Evolutionary conservation across 352 stramenopile species (phyloP).

Genomic region (Blastocystis sp.): DNA sequence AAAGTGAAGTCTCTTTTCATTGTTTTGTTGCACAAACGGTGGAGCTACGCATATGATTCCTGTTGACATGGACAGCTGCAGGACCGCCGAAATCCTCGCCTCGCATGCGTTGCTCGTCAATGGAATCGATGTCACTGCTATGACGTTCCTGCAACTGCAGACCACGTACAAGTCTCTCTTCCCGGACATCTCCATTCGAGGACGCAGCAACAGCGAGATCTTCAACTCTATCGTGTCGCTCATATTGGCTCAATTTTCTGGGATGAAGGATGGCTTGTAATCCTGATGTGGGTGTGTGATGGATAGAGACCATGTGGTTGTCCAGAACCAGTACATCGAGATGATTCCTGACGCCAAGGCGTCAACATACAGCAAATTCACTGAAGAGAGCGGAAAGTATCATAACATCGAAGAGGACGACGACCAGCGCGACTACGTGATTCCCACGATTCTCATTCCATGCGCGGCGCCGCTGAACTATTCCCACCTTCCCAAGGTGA

Average conservation of each 20-base stretch:
- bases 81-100: background rate
- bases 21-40: background rate
- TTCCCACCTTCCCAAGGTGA: background rate
- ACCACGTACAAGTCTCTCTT: background rate
- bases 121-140: conserved; percentile 19
- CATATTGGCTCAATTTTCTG: background rate
- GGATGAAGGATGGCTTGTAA: background rate
- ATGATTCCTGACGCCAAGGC: background rate
- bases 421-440: background rate
- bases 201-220: background rate
- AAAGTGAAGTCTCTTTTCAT: conserved; percentile 19
- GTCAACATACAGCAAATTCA: background rate
- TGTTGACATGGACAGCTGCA: background rate
- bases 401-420: background rate
- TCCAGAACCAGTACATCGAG: background rate
- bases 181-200: background rate
- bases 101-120: conserved; percentile 16
- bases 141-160: background rate
- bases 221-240: background rate
- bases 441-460: background rate
- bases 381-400: background rate
- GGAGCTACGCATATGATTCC: background rate
- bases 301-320: background rate
- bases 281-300: background rate
- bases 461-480: background rate